These are phyloP conservation scores for Trypanosoma grayi DNA, from an alignment of 208 protist genomes.

Conservation along the genomic window DNA sequence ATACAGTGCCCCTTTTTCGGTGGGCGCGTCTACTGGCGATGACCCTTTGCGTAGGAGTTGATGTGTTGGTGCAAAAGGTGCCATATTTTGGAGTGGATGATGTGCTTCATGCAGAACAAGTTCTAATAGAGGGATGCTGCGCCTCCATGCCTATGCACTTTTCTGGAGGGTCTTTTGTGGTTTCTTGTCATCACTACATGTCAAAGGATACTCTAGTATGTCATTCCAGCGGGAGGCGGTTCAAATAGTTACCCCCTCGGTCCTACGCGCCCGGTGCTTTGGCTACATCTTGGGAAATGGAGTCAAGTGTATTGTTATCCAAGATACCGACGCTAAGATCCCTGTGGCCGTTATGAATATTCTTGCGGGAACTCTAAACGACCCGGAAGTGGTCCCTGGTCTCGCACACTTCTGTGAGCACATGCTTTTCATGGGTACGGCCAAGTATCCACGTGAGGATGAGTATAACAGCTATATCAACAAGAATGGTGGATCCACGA, in stretches of 20 bases:
- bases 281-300: constrained; percentile 70
- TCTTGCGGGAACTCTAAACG: constrained; percentile 61
- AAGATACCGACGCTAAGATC: constrained; percentile 54
- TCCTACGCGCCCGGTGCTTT: constrained; percentile 36
- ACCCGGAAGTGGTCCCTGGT: constrained; percentile 61
- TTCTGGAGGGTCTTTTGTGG: constrained; percentile 1
- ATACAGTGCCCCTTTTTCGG: neutral
- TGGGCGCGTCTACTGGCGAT: neutral
- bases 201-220: no score
- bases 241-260: constrained; percentile 47
- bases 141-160: neutral
- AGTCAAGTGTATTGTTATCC: constrained; percentile 73
- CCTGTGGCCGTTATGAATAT: constrained; percentile 77
- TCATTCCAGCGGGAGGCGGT: constrained; percentile 20
- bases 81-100: no score
- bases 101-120: no score
- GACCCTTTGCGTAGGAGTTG: constrained; percentile 13
- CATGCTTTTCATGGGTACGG: constrained; percentile 94
- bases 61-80: neutral
- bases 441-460: constrained; percentile 90
- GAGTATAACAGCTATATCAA: constrained; percentile 73
- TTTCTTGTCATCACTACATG: neutral
- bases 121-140: no score
- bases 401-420: constrained; percentile 93
- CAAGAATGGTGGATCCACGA: constrained; percentile 71